These are phyloP conservation scores for Aspergillus sp. DNA, from an alignment of 2,329 filamentous ascomycete genomes.

Conservation along the genomic window DNA sequence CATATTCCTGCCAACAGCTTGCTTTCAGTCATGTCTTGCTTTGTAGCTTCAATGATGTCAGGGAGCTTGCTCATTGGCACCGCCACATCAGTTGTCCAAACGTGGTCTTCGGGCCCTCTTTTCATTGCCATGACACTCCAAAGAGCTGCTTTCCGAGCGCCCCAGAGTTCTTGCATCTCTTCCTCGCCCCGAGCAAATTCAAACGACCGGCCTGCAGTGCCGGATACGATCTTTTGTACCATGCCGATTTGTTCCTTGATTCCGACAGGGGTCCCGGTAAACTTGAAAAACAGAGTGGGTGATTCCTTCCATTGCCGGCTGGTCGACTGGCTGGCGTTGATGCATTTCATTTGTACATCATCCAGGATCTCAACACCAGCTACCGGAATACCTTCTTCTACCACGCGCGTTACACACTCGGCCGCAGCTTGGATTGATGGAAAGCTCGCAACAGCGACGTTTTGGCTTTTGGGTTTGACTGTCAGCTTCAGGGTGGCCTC, in stretches of 20 bases:
- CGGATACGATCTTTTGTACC: slow-evolving; percentile 55
- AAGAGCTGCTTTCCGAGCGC: slow-evolving; percentile 67
- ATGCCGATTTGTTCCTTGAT: slow-evolving; percentile 62
- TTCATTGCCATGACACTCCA: slow-evolving; percentile 68
- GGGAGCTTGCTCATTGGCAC: slow-evolving; percentile 69
- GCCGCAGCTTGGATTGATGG: slow-evolving; percentile 64
- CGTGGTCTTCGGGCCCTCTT: slow-evolving; percentile 53
- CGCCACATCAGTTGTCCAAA: slow-evolving; percentile 79
- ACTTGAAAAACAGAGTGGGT: slow-evolving; percentile 73
- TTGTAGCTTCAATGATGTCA: slow-evolving; percentile 68
- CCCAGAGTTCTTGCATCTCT: slow-evolving; percentile 68
- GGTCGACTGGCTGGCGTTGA: slow-evolving; percentile 50
- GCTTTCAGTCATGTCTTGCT: slow-evolving; percentile 58
- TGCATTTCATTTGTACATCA: slow-evolving; percentile 78
- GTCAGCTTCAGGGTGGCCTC: slow-evolving; percentile 87
- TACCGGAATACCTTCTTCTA: slow-evolving; percentile 74
- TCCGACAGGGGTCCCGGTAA: slow-evolving; percentile 58
- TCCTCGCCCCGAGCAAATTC: slow-evolving; percentile 62
- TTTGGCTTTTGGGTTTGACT: slow-evolving; percentile 71
- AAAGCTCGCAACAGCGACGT: slow-evolving; percentile 72
- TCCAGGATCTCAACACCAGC: slow-evolving; percentile 92
- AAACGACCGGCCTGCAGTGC: slow-evolving; percentile 54
- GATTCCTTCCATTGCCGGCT: slow-evolving; percentile 59
- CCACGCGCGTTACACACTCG: slow-evolving; percentile 73
- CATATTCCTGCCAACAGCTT: slow-evolving; percentile 63